These are phyloP conservation scores for Alternaria ethzedia DNA, from an alignment of 2,329 filamentous ascomycete species.

Conservation along the genomic window DNA sequence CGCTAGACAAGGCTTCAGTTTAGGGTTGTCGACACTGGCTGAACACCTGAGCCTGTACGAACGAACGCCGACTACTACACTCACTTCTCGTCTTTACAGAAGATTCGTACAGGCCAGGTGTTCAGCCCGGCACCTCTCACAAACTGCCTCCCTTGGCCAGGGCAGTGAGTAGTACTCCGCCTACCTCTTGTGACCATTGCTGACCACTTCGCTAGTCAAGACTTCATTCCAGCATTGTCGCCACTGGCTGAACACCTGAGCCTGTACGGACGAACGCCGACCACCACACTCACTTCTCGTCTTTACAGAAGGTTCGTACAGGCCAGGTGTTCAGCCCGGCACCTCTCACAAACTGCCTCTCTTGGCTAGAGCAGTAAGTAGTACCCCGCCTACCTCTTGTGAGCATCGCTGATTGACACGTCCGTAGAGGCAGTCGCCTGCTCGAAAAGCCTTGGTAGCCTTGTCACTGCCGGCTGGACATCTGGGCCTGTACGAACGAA, in stretches of 20 bases:
- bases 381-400: background rate
- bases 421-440: background rate
- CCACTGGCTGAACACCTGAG: background rate
- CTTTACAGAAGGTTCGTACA: background rate
- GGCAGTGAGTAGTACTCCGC: background rate
- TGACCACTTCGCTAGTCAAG: background rate
- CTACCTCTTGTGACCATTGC: background rate
- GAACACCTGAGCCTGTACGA: background rate
- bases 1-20: background rate
- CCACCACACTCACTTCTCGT: background rate
- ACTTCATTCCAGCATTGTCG: background rate
- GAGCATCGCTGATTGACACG: background rate
- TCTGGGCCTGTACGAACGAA: background rate
- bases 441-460: background rate
- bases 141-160: background rate
- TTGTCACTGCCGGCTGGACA: background rate
- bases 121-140: background rate
- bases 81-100: background rate
- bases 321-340: background rate
- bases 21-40: background rate
- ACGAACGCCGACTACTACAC: background rate
- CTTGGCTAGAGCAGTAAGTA: background rate
- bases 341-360: background rate
- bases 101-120: background rate
- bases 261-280: background rate